Base-by-base conservation (phyloP, 805 yeast genomes). In the Teunomyces lycoperdinae region DNA sequence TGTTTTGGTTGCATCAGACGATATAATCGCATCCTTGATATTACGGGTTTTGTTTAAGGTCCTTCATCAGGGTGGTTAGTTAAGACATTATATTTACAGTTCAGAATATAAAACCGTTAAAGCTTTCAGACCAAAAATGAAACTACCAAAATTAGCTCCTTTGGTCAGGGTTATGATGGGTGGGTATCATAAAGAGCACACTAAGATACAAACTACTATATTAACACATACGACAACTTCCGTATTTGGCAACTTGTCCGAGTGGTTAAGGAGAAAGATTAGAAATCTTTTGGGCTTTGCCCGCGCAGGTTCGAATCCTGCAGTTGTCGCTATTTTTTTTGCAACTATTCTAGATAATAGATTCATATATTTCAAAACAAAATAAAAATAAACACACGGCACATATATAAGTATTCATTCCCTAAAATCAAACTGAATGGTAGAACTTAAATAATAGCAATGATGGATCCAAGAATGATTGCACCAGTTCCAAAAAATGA, bases 291-390 rank as follows among this genome's bases (percentile, higher is more conserved):
- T 76, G 80, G 79, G 79, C 77, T 76, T 68, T 72, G 79, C 80
- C 79, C 80, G 79, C 80, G 78, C 79, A 75, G 79, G 80, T 75
- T 76, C 80, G 78, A 76, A 65, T 76, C 80, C 79, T 76, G 80
- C 78, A 74, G 79, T 71, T 74, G 78, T 76, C 79, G 79, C 43
- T 50, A 58, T 62, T 61, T 64, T 64, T 70, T 66, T 57, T 41
- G 38, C 38, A 16, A 17, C 39, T 14, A 7, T 38, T 43, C 11
- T 17, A 42, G 11, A 20, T 7, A 38, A 17, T 20, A 20, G 6
- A 27, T 40, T 10, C 14, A 40, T 20, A 17, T 27, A n/a, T 39
- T 27, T 17, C 14, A 27, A 16, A 35, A 28, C 17, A 38, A 44
- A 39, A 7, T 20, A 8, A 10, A 44, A 39, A 14, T 13, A 32